phyloP scores from a whole-genome alignment of 805 yeast species.

The Zygoascus bituminiphila region DNA sequence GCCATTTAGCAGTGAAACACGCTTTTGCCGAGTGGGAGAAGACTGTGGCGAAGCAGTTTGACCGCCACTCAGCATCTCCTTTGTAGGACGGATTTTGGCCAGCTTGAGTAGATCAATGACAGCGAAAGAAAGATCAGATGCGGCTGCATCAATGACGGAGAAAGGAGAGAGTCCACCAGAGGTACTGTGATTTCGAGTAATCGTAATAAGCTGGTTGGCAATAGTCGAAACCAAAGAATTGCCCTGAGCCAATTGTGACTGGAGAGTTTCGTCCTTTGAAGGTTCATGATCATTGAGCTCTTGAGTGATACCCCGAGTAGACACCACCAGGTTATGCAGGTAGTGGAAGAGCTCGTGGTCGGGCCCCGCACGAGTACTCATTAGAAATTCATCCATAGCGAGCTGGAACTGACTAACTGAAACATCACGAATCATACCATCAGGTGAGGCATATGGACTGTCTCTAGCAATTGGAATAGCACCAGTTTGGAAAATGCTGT shows the following conservation, averaged over 20 bases:
- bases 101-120: slow-evolving; percentile 35
- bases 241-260: slow-evolving; percentile 20
- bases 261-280: slow-evolving; percentile 10
- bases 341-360: slow-evolving; percentile 23
- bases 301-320: slow-evolving; percentile 25
- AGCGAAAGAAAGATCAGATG: slow-evolving; percentile 62
- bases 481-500: slow-evolving; percentile 8
- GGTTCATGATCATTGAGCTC: slow-evolving; percentile 17
- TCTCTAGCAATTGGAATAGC: slow-evolving; percentile 10
- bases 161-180: slow-evolving; percentile 61
- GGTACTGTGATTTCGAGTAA: slow-evolving; percentile 64
- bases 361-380: slow-evolving; percentile 22
- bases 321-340: slow-evolving; percentile 28
- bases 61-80: slow-evolving; percentile 1
- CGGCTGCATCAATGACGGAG: slow-evolving; percentile 63
- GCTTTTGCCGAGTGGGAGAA: background rate
- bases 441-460: slow-evolving; percentile 14
- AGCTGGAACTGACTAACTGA: slow-evolving; percentile 26
- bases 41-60: background rate
- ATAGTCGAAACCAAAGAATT: slow-evolving; percentile 48
- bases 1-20: background rate
- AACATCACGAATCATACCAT: slow-evolving; percentile 24
- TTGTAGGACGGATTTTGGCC: slow-evolving; percentile 20
- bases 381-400: slow-evolving; percentile 28
- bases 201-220: slow-evolving; percentile 65